Percentiles rank a stretch among this genome's conserved stretches.
These are phyloP conservation scores for Hamamelis virginiana DNA, from an alignment of 164 flowering plant genomes.

Conservation along the genomic window DNA sequence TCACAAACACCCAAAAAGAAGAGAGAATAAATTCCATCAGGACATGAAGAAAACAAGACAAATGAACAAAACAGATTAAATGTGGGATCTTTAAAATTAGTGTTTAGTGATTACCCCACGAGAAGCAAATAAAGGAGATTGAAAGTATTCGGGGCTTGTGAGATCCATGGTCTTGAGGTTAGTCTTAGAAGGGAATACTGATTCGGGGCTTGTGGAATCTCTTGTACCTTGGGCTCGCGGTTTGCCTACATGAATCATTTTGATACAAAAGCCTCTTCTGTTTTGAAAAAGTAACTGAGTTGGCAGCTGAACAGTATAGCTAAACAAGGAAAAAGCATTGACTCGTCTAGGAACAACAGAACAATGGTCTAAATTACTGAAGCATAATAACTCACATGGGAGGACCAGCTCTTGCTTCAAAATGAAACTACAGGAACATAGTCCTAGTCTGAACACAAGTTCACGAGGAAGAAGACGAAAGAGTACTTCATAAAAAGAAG, in stretches of 20 bases:
- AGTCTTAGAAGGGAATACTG: background rate
- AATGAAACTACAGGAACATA: background rate
- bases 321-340: constrained; percentile 18
- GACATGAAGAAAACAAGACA: background rate
- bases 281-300: constrained; percentile 10
- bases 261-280: constrained; percentile 6
- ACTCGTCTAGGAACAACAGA: constrained; percentile 9
- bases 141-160: constrained; percentile 39
- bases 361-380: constrained; percentile 6
- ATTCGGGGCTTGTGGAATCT: constrained; percentile 1
- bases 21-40: background rate
- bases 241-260: constrained; percentile 5
- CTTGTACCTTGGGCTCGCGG: background rate
- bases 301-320: constrained; percentile 10
- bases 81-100: background rate
- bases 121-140: constrained; percentile 34
- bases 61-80: background rate
- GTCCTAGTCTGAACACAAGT: background rate
- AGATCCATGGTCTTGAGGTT: constrained; percentile 48
- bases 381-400: constrained; percentile 13
- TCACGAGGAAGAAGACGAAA: constrained; percentile 17
- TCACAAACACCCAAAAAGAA: constrained; percentile 6
- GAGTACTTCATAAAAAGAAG: constrained; percentile 19
- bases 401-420: constrained; percentile 10
- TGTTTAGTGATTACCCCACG: constrained; percentile 35